These are phyloP conservation scores for Cyclotella sp. DNA, from an alignment of 108 stramenopile genomes.

Conservation along the genomic window DNA sequence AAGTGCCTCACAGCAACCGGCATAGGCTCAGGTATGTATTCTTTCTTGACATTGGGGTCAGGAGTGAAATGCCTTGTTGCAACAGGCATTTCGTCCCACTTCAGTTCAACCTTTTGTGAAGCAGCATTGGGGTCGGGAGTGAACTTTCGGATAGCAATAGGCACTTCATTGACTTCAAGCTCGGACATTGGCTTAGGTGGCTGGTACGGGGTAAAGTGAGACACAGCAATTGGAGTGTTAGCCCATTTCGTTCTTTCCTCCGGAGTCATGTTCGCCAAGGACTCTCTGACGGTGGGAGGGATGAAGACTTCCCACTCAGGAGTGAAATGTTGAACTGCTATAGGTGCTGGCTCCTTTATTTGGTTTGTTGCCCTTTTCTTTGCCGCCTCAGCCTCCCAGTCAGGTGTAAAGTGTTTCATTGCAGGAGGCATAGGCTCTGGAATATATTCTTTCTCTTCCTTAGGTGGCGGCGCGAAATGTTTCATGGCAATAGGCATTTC, in stretches of 20 bases:
- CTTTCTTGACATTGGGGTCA: conserved; percentile 2
- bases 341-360: background rate
- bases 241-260: conserved; percentile 16
- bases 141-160: background rate
- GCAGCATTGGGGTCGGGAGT: conserved; percentile 11
- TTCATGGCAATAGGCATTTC: conserved; percentile 23
- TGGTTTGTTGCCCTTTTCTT: background rate
- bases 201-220: conserved; percentile 7
- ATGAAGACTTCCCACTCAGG: conserved; percentile 19
- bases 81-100: conserved; percentile 3
- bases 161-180: background rate
- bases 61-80: conserved; percentile 10
- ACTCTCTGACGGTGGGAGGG: conserved; percentile 13
- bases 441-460: conserved; percentile 7
- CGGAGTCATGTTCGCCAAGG: conserved; percentile 7
- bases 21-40: background rate
- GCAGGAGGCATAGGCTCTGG: conserved; percentile 13
- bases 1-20: conserved; percentile 5
- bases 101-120: background rate
- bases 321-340: conserved; percentile 11
- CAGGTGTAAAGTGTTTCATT: conserved; percentile 8
- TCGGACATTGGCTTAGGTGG: background rate
- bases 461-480: conserved; percentile 8
- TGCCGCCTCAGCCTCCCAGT: conserved; percentile 4
- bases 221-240: background rate